These are phyloP conservation scores for Eucalyptus marginata DNA, from an alignment of 345 rosid species.

Conservation along the genomic window DNA sequence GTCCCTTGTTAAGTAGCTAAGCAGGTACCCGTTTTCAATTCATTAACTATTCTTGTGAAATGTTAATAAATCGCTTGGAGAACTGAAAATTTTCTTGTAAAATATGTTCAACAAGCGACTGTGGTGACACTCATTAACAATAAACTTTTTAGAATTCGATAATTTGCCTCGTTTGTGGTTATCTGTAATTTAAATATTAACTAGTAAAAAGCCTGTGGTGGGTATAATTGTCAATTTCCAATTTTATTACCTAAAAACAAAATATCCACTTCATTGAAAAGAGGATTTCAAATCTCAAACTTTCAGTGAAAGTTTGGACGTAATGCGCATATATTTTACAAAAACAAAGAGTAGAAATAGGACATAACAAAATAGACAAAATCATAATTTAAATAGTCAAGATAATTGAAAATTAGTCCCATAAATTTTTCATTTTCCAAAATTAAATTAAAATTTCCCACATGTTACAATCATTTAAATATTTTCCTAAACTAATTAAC, in stretches of 20 bases:
- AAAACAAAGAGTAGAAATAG: not conserved
- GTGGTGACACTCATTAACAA: too few species aligned
- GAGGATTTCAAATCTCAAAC: not conserved
- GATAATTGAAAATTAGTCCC: not conserved
- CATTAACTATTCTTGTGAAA: too few species aligned
- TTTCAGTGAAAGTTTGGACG: not conserved
- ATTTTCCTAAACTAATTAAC: not conserved
- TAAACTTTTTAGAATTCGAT: rapidly evolving
- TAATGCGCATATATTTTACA: not conserved
- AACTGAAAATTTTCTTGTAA: too few species aligned
- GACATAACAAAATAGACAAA: not conserved
- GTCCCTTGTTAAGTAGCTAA: too few species aligned
- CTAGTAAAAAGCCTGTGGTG: too few species aligned
- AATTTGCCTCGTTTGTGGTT: too few species aligned
- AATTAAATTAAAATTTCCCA: not conserved
- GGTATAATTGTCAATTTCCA: too few species aligned
- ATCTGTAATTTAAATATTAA: too few species aligned
- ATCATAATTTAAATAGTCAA: not conserved
- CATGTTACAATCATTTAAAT: not conserved
- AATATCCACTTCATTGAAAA: not conserved
- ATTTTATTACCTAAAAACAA: too few species aligned
- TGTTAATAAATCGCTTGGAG: too few species aligned
- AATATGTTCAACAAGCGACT: rapidly evolving
- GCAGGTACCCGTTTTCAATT: too few species aligned
- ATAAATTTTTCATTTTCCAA: not conserved